Evolutionary conservation across 148 eudicot species (phyloP).

Genomic region (Cornus kousa): DNA sequence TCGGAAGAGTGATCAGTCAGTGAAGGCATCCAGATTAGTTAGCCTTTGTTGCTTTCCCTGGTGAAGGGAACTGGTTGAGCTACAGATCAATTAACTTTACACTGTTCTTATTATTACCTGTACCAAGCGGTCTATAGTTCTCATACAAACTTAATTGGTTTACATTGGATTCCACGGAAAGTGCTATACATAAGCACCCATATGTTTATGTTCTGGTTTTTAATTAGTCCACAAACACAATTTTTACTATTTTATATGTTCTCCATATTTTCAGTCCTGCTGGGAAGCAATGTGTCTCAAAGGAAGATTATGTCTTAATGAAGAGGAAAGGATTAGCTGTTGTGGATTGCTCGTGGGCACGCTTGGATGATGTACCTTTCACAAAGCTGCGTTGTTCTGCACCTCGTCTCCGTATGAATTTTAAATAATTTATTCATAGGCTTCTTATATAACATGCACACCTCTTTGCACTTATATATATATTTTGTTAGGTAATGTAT

Average conservation of each 20-base stretch:
- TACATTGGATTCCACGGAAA: not conserved
- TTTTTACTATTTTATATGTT: not conserved
- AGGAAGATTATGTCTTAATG: conserved; percentile 67
- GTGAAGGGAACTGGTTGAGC: not conserved
- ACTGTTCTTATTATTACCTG: not conserved
- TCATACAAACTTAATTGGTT: not conserved
- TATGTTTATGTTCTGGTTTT: not conserved
- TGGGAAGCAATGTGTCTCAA: conserved; percentile 82
- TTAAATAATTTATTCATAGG: conserved; percentile 9
- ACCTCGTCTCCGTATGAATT: conserved; percentile 69
- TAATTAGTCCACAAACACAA: not conserved
- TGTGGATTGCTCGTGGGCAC: conserved; percentile 97
- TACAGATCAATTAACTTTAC: not conserved
- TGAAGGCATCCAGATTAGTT: not conserved
- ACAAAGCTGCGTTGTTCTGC: conserved; percentile 78
- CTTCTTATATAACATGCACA: not conserved
- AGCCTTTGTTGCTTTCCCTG: not conserved
- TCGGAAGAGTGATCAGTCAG: not conserved
- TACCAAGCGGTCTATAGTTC: not conserved
- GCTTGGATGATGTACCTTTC: conserved; percentile 87
- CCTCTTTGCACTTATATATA: not conserved
- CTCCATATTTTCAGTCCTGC: conserved; percentile 52
- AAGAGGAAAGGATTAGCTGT: conserved; percentile 82
- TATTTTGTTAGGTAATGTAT: not conserved
- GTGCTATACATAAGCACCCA: not conserved